Base-by-base conservation (phyloP, 1,139 yeast genomes). In the Suhomyces bolitotheri region DNA sequence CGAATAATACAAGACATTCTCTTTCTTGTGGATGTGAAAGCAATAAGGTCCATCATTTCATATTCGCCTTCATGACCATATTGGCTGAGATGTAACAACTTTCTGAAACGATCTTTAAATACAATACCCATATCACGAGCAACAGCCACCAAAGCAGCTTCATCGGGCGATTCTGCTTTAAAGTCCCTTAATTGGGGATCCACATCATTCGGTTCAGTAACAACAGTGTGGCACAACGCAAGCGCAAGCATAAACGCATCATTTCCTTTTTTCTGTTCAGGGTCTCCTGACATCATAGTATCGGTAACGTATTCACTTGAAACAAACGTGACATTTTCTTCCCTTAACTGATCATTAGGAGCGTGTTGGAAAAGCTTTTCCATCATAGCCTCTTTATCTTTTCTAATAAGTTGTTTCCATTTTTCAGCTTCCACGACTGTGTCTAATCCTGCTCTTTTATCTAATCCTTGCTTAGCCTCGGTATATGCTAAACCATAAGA, bases 141-240 rank as follows among this genome's bases (percentile, higher is more conserved):
- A 17, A 95, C 92, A 7, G 86, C 77, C 4, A 92, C 98, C 41
- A 92, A 75, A 0, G 98, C 97, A 25, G 96, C 94, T 62, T 92
- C 98, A 65, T 92, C 98, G 1, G 98, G 98, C n/a, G 96, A 85
- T 60, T 92, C 97, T 0, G 98, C 97, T 56, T 89, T 87, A 56
- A 87, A 78, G 31, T 64, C 69, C 34, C 67, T 53, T 34, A 82
- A 61, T 29, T 66, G 70, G 1, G 78, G 80, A 16, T 86, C 84
- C 30, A 70, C 66, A 9, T 69, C 70, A 40, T 76, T 77, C 38
- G 74, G 69, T 49, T 85, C 97, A 9, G 95, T 84, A 34, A 92
- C 75, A 7, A 89, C 97, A 22, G 96, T 84, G 58, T 92, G 97
- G 60, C 98, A 92, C 25, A 92, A 66, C 0, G 97, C 92, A 40